A percentile compares a stretch with the other conserved stretches of the same genome.
These are phyloP conservation scores for Acephala macrosclerotiorum DNA, from an alignment of 2,329 filamentous ascomycete genomes.

Conservation along the genomic window DNA sequence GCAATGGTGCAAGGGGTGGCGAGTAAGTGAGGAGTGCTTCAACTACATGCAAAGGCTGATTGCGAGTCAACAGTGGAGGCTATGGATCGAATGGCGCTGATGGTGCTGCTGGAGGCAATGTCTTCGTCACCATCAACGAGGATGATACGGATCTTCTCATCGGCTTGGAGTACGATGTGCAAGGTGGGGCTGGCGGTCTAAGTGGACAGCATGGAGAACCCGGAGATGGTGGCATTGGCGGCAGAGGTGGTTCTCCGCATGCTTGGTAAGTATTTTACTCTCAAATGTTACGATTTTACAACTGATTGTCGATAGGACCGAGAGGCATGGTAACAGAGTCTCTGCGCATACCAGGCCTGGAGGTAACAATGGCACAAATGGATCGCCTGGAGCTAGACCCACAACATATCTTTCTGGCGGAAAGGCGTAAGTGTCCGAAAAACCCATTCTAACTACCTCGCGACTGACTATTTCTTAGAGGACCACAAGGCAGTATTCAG, in stretches of 20 bases:
- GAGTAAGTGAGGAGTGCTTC: conserved; percentile 5
- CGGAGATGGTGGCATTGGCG: conserved; percentile 20
- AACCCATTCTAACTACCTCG: not conserved
- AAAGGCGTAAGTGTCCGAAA: conserved; percentile 2
- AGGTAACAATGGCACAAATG: conserved; percentile 11
- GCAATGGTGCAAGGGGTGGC: conserved; percentile 14
- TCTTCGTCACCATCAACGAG: conserved; percentile 13
- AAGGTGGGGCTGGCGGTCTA: conserved; percentile 15
- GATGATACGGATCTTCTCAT: conserved; percentile 20
- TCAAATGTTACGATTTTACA: not conserved
- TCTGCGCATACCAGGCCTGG: conserved; percentile 1
- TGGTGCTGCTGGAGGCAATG: conserved; percentile 12
- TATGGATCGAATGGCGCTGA: conserved; percentile 17
- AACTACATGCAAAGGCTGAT: not conserved
- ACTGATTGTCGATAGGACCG: conserved; percentile 9
- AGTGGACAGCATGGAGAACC: conserved; percentile 17
- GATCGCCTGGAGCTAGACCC: conserved; percentile 9
- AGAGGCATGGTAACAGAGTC: conserved; percentile 13
- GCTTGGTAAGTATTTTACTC: not conserved
- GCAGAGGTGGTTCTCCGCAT: conserved; percentile 6
- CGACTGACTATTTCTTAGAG: conserved; percentile 1
- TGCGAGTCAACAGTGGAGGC: conserved; percentile 11
- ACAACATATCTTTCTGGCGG: conserved; percentile 18
- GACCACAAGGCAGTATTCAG: conserved; percentile 17
- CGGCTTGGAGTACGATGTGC: conserved; percentile 4